Evolutionary conservation across 2,329 filamentous ascomycete species (phyloP), one percentile per base, ranked within the genome.

Genomic region (Hypoxylon sp.): DNA sequence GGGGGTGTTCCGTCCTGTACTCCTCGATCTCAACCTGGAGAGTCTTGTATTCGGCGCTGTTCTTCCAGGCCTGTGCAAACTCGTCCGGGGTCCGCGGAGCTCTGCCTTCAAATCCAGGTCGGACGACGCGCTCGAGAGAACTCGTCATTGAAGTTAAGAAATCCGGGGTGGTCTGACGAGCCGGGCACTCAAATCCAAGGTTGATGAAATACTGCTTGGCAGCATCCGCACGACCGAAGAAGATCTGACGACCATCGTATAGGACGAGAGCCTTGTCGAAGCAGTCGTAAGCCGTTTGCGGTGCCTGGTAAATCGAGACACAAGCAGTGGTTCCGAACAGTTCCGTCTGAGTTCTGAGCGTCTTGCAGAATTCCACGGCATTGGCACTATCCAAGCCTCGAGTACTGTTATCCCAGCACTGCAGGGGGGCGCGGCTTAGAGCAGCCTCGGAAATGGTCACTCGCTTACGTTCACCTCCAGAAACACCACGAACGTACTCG

Each of bases 231-330:
- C 80, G 84, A 5, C 90, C 89, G 68, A 87, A 88, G 79, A 82
- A 88, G 75, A 88, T 88, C 72, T 88, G 85, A 39, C 84, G 82
- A 55, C 86, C 86, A 70, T 88, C 85, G 68, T 88, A 88, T 13
- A 88, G 74, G 22, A 88, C 84, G 4, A 78, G 76, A 7, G 80
- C 84, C 79, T 88, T 88, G 75, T 88, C 86, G 59, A 88, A 88
- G 32, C 82, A 76, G 70, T 90, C 89, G 73, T 91, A 92, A 59
- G 85, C 85, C 52, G 78, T 81, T 74, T 88, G 86, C 0, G 86
- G 85, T 3, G 90, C 85, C 76, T 92, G 89, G 77, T 92, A 93
- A 76, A 92, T 92, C 67, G 90, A 90, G 32, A 92, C 90, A 64
- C 84, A 84, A 24, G 89, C 87, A 2, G 89, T 90, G 73, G 80